A percentile compares a stretch with the other conserved stretches of the same genome.
phyloP scores from a whole-genome alignment of 1,139 yeast species.

The Lodderomyces beijingensis region DNA sequence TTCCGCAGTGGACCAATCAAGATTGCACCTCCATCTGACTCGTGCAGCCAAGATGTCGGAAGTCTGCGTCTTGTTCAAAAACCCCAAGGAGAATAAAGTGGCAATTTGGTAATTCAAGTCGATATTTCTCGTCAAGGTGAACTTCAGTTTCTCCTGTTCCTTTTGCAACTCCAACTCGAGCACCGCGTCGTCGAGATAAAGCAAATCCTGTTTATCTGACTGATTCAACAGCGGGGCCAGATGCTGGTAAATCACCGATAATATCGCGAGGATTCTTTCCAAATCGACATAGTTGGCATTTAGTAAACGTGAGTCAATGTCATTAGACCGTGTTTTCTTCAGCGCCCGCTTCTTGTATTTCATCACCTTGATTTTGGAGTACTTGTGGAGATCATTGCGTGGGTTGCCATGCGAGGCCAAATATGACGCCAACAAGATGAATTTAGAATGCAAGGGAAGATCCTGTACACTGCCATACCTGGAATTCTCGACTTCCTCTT shows the following conservation, averaged over 20 bases:
- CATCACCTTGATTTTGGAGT: slow-evolving; percentile 55
- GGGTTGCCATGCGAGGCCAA: slow-evolving; percentile 66
- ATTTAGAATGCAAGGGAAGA: slow-evolving; percentile 56
- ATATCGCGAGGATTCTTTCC: slow-evolving; percentile 64
- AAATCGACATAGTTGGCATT: slow-evolving; percentile 63
- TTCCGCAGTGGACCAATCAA: slow-evolving; percentile 49
- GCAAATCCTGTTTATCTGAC: slow-evolving; percentile 22
- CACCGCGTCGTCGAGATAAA: slow-evolving; percentile 26
- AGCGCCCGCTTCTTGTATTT: slow-evolving; percentile 30
- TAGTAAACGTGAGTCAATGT: slow-evolving; percentile 49
- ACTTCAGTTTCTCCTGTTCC: slow-evolving; percentile 29
- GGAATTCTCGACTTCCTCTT: neutral
- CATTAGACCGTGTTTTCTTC: slow-evolving; percentile 18
- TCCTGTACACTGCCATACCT: slow-evolving; percentile 24
- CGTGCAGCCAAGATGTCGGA: slow-evolving; percentile 58
- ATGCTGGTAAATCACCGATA: slow-evolving; percentile 52
- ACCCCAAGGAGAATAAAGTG: slow-evolving; percentile 52
- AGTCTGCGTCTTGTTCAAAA: slow-evolving; percentile 45
- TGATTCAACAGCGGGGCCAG: slow-evolving; percentile 29
- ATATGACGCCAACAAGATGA: slow-evolving; percentile 61
- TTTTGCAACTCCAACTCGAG: slow-evolving; percentile 26
- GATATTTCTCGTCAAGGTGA: slow-evolving; percentile 35
- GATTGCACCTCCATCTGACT: slow-evolving; percentile 62
- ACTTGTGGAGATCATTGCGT: slow-evolving; percentile 53
- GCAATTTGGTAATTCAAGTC: slow-evolving; percentile 60